Conservation (phyloP, 2,329 filamentous ascomycete genomes). For the Fusarium guadeloupense region DNA sequence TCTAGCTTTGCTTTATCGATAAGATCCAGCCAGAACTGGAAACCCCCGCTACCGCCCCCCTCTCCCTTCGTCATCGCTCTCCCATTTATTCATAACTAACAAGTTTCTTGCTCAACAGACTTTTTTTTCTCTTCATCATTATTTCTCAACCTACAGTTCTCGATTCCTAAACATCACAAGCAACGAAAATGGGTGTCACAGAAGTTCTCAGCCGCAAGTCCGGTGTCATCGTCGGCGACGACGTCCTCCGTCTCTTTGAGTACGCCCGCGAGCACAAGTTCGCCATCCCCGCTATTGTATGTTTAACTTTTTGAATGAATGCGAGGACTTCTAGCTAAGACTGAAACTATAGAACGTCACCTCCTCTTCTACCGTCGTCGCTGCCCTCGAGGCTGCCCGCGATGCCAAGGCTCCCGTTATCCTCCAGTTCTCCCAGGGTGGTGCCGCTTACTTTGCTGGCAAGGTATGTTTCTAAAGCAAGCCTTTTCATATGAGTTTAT, state of each 20-base stretch:
- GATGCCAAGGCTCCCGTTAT: constrained; percentile 92
- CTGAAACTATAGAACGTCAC: constrained; percentile 75
- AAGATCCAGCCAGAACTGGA: constrained; percentile 33
- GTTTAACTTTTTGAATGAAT: constrained; percentile 23
- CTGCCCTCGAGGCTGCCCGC: constrained; percentile 91
- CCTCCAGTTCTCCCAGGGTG: constrained; percentile 92
- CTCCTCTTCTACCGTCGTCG: constrained; percentile 80
- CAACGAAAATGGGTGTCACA: constrained; percentile 50
- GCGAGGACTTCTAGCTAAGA: constrained; percentile 2
- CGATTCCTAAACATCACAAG: constrained; percentile 30
- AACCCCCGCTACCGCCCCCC: constrained; percentile 41
- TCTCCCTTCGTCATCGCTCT: constrained; percentile 36
- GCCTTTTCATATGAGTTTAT: neutral
- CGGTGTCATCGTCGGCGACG: constrained; percentile 64
- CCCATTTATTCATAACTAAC: constrained; percentile 38
- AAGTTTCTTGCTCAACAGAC: constrained; percentile 38
- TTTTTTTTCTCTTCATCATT: constrained; percentile 23
- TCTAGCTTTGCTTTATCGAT: constrained; percentile 39
- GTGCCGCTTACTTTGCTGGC: constrained; percentile 91
- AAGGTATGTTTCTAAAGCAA: constrained; percentile 63
- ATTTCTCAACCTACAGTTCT: constrained; percentile 28
- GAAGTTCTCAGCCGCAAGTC: constrained; percentile 61
- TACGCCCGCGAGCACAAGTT: constrained; percentile 89
- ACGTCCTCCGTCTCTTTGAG: constrained; percentile 77
- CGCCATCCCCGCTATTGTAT: constrained; percentile 81